phyloP scores from a whole-genome alignment of 208 protist genomes.

The Leptomonas seymouri region DNA sequence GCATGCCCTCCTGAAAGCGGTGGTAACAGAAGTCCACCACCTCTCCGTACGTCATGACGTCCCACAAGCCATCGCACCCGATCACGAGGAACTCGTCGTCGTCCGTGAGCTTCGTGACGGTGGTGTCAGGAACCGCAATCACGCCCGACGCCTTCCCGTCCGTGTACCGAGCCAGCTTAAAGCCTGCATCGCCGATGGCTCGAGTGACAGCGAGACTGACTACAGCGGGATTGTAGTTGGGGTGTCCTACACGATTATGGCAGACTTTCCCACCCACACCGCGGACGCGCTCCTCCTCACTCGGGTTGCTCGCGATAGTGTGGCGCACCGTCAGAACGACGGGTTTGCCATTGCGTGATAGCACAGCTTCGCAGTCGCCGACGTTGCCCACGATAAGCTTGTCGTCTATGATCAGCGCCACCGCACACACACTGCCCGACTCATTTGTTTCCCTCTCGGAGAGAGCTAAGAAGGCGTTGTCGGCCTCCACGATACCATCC shows the following conservation, averaged over 20 bases:
- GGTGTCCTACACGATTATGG: constrained; percentile 93
- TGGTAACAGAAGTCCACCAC: constrained; percentile 84
- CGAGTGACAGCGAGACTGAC: constrained; percentile 92
- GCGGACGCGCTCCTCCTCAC: constrained; percentile 86
- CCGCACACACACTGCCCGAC: constrained; percentile 84
- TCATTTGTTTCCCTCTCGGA: constrained; percentile 81
- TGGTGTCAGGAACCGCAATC: constrained; percentile 75
- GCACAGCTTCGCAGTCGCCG: constrained; percentile 86
- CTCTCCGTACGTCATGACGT: constrained; percentile 92
- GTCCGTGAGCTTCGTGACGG: constrained; percentile 59
- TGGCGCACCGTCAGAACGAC: constrained; percentile 86
- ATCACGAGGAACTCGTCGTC: constrained; percentile 93
- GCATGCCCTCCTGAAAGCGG: constrained; percentile 48
- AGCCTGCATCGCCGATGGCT: constrained; percentile 95
- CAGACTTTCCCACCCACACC: constrained; percentile 88
- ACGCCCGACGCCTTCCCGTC: constrained; percentile 82
- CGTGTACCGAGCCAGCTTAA: constrained; percentile 87
- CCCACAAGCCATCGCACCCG: constrained; percentile 94
- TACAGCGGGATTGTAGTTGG: constrained; percentile 88
- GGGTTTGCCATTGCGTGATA: constrained; percentile 72
- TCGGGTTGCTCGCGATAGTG: constrained; percentile 70
- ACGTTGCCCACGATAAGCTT: constrained; percentile 89
- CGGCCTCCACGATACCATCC: constrained; percentile 87
- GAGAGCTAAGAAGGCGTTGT: constrained; percentile 63
- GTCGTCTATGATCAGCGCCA: constrained; percentile 85